Evolutionary conservation across 306 rosid species (phyloP).

Genomic region (Glycyrrhiza uralensis): DNA sequence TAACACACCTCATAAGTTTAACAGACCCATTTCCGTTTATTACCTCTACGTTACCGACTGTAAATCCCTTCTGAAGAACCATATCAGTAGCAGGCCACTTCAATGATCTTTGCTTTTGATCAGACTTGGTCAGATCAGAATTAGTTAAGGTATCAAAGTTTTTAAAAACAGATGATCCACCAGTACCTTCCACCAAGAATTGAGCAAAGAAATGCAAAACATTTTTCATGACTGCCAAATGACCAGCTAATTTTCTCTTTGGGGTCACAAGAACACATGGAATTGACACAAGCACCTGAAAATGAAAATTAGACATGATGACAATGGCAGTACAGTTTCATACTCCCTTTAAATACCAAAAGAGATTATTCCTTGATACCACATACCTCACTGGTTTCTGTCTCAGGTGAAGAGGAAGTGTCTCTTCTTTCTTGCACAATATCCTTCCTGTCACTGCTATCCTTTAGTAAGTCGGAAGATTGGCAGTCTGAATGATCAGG

Average conservation of each 20-base stretch:
- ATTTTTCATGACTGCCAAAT: conserved; percentile 87
- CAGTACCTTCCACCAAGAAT: conserved; percentile 90
- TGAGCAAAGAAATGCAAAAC: conserved; percentile 89
- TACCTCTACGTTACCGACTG: conserved; percentile 42
- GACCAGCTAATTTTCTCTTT: conserved; percentile 91
- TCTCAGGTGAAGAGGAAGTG: conserved; percentile 50
- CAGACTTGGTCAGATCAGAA: conserved; percentile 62
- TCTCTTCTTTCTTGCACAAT: conserved; percentile 60
- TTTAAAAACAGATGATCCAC: conserved; percentile 83
- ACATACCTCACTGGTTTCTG: conserved; percentile 84
- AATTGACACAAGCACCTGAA: conserved; percentile 83
- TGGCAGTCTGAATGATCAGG: conserved; percentile 56
- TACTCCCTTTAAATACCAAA: neutral
- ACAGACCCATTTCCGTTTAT: conserved; percentile 51
- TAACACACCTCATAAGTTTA: conserved; percentile 65
- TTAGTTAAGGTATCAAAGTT: conserved; percentile 59
- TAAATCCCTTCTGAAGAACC: conserved; percentile 54
- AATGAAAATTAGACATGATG: conserved; percentile 30
- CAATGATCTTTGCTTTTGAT: conserved; percentile 55
- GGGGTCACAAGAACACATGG: conserved; percentile 82
- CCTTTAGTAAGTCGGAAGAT: conserved; percentile 57
- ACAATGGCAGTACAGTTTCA: conserved; percentile 16
- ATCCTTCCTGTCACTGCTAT: conserved; percentile 58
- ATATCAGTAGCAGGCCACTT: conserved; percentile 66
- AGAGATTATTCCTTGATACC: conserved; percentile 22